Evolutionary conservation across 2,329 filamentous ascomycete species (phyloP).

Genomic region (Penicillium sp.): DNA sequence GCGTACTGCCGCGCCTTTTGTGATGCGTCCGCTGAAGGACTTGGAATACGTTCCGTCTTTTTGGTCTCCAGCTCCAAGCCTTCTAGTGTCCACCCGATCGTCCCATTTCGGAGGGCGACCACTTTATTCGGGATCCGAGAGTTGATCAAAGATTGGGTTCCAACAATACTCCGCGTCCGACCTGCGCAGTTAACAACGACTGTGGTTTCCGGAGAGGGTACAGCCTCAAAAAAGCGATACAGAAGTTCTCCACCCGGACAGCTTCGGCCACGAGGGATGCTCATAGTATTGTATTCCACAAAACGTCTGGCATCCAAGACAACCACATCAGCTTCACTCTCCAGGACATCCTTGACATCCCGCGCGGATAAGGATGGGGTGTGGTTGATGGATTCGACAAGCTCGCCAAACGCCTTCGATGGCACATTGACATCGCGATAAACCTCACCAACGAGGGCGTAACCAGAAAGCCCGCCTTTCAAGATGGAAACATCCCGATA

Average conservation of each 20-base stretch:
- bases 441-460: constrained; percentile 28
- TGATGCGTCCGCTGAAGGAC: constrained; percentile 12
- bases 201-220: constrained; percentile 26
- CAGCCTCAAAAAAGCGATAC: constrained; percentile 33
- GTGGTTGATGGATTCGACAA: constrained; percentile 33
- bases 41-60: constrained; percentile 19
- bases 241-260: constrained; percentile 35
- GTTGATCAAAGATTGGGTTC: constrained; percentile 33
- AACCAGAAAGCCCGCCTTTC: constrained; percentile 28
- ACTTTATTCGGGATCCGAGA: constrained; percentile 29
- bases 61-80: constrained; percentile 27
- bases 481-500: constrained; percentile 29
- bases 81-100: constrained; percentile 35
- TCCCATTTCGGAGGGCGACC: constrained; percentile 32
- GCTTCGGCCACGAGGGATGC: constrained; percentile 33
- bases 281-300: constrained; percentile 35
- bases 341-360: constrained; percentile 29
- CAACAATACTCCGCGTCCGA: constrained; percentile 35
- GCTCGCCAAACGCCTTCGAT: constrained; percentile 35
- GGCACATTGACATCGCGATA: constrained; percentile 36
- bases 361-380: constrained; percentile 30
- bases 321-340: constrained; percentile 21
- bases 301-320: constrained; percentile 34
- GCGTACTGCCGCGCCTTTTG: constrained; percentile 11
- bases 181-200: constrained; percentile 35